Percentiles rank a stretch among this genome's conserved stretches.
phyloP scores from a whole-genome alignment of 2,329 filamentous ascomycete species.

The Pseudogymnoascus sp. region DNA sequence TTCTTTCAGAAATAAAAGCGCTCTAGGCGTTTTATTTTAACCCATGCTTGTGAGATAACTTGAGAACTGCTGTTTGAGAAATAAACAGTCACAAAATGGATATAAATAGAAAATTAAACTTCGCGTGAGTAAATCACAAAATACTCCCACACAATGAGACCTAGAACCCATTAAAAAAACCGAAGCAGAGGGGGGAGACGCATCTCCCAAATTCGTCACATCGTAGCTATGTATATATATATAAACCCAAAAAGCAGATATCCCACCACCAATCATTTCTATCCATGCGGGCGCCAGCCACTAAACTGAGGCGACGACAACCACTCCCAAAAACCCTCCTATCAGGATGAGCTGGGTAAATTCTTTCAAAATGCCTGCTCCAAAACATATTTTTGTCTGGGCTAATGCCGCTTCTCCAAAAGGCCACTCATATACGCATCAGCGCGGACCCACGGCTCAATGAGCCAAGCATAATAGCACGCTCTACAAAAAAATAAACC shows the following conservation, averaged over 20 bases:
- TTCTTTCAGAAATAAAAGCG: not conserved
- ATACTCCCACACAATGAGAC: not conserved
- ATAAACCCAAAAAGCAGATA: not conserved
- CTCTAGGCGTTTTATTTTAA: not conserved
- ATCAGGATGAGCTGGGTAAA: not conserved
- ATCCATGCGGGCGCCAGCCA: not conserved
- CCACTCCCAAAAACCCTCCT: not conserved
- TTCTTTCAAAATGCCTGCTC: slow-evolving; percentile 1
- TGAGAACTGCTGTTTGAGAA: not conserved
- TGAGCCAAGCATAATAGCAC: not conserved
- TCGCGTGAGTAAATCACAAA: not conserved
- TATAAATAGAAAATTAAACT: not conserved
- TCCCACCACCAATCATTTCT: not conserved
- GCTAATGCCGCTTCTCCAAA: not conserved
- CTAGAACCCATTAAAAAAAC: not conserved
- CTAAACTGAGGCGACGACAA: not conserved
- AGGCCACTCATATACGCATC: not conserved
- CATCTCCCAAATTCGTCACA: not conserved
- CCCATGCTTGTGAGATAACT: not conserved
- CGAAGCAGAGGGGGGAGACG: not conserved
- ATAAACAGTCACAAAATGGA: not conserved
- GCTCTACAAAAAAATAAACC: not conserved
- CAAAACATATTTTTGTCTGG: not conserved
- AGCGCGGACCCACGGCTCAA: not conserved
- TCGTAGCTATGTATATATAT: slow-evolving; percentile 1